Percentiles rank a stretch among this genome's conserved stretches.
phyloP scores from a whole-genome alignment of 805 yeast genomes.

The Saccharomycopsis amapae region DNA sequence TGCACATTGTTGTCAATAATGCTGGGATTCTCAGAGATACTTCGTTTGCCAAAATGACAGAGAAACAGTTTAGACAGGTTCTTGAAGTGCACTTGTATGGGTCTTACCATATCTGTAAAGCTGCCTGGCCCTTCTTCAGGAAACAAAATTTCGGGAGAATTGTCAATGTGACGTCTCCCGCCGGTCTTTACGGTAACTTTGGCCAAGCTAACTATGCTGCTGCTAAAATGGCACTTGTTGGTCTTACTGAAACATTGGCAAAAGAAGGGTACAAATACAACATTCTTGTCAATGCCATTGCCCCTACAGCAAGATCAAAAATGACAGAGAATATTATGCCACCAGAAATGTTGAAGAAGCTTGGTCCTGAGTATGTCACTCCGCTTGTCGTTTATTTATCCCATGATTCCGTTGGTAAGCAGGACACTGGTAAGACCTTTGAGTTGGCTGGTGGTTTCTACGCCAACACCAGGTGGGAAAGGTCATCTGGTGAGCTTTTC shows the following conservation, averaged over 20 bases:
- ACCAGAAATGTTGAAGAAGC: slow-evolving; percentile 68
- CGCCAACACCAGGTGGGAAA: slow-evolving; percentile 91
- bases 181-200: slow-evolving; percentile 93
- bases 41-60: slow-evolving; percentile 79
- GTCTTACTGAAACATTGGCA: slow-evolving; percentile 89
- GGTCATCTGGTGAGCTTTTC: slow-evolving; percentile 80
- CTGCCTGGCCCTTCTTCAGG: slow-evolving; percentile 89
- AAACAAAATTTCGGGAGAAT: slow-evolving; percentile 84
- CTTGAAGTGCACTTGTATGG: slow-evolving; percentile 87
- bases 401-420: slow-evolving; percentile 48
- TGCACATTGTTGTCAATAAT: slow-evolving; percentile 83
- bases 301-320: slow-evolving; percentile 91
- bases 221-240: slow-evolving; percentile 84
- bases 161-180: slow-evolving; percentile 93
- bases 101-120: slow-evolving; percentile 73
- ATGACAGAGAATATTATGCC: slow-evolving; percentile 93
- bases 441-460: slow-evolving; percentile 94
- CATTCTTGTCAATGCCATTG: slow-evolving; percentile 79
- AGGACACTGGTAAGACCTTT: slow-evolving; percentile 65
- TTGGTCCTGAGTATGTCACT: slow-evolving; percentile 85
- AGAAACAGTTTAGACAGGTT: slow-evolving; percentile 70
- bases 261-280: slow-evolving; percentile 87
- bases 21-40: slow-evolving; percentile 93
- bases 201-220: slow-evolving; percentile 96
- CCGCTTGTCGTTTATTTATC: slow-evolving; percentile 80